Evolutionary conservation across 2,329 filamentous ascomycete species (phyloP).

Genomic region (Fusarium mangiferae): DNA sequence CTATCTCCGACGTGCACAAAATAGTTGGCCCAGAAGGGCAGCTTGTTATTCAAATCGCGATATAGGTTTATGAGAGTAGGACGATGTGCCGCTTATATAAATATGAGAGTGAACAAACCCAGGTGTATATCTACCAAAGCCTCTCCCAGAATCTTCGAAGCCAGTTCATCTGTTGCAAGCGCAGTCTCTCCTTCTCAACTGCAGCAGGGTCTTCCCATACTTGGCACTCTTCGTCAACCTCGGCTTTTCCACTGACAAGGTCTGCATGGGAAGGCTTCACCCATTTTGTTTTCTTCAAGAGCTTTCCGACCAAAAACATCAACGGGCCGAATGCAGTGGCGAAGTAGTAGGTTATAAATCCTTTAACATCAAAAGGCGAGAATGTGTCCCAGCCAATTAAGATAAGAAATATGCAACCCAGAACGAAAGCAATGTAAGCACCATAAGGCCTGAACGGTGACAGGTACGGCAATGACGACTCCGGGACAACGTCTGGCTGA

Average conservation of each 20-base stretch:
- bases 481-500: neutral
- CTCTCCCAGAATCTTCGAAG: neutral
- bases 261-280: neutral
- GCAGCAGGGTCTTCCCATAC: neutral
- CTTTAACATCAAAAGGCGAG: neutral
- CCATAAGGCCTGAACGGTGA: neutral
- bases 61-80: too few relatives aligned
- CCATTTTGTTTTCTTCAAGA: neutral
- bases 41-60: fast-evolving
- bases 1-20: neutral
- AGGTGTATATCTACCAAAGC: neutral
- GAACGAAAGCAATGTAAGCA: neutral
- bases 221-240: neutral
- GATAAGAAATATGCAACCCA: neutral
- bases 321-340: neutral
- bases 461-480: neutral
- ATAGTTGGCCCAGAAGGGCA: neutral
- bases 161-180: neutral
- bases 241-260: neutral
- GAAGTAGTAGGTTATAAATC: neutral
- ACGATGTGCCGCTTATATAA: neutral
- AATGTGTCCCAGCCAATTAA: neutral
- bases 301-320: neutral
- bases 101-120: neutral
- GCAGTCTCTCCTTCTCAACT: neutral